Evolutionary conservation across 2,329 filamentous ascomycete genomes (phyloP), one percentile per base, ranked within the genome.

Genomic region (Cyanodermella asteris): DNA sequence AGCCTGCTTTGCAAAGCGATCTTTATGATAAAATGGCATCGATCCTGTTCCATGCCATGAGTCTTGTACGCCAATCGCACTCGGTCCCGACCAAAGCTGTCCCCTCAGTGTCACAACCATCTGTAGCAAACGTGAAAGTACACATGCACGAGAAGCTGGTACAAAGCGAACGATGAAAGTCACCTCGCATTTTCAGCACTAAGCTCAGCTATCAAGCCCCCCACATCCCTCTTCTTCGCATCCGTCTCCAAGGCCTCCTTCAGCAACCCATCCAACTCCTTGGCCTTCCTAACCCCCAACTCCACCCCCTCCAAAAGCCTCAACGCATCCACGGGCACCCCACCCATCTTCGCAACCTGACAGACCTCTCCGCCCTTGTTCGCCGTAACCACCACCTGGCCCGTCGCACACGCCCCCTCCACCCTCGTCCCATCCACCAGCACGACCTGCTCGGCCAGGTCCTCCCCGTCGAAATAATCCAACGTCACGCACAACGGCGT

Each of bases 401-500:
- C 76, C 18, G 72, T 66, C 16, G 74, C 46, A 5, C 51, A 50
- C 29, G 52, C 51, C 61, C 41, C 65, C 59, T 48, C 52, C 33
- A 46, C 49, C 28, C 46, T 41, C 9, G 49, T 53, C n/a, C 54
- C 49, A 32, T 56, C 55, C 8, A 56, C 31, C 8, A 59, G 41
- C 16, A 54, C 39, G 17, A 45, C 40, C 14, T 45, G 48, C 16
- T 13, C 23, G 9, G 8, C 20, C 12, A 7, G 17, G 6, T 24
- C 28, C 14, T 12, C 24, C 14, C 13, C 25, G 3, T 15, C 27
- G 35, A 75, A 93, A 43, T 81, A 84, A 39, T 70, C 77, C 49
- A 91, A 91, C 0, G 81, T 91, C 22, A 93, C 61, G 43, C 82
- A 91, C 27, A 93, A 72, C 1, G 87, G 87, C 37, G 78, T 75